Base-by-base conservation (phyloP, 176 grass and related monocot species). In the Juncus inflexus region DNA sequence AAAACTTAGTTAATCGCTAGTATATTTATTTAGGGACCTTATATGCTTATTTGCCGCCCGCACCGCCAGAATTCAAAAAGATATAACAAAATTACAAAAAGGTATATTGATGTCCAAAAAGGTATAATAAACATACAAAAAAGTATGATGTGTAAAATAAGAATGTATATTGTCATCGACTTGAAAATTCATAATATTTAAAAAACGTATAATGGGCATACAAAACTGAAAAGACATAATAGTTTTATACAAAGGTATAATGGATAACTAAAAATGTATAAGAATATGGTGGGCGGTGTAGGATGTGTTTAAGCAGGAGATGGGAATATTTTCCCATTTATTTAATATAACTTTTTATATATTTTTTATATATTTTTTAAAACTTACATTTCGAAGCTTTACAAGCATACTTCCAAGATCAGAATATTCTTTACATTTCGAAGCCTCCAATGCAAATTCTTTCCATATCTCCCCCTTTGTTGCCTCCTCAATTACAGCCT, bases 371-470 rank as follows among this genome's bases (percentile, higher is more conserved):
- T 28, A 28, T 28, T 28, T 28, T 47, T 59, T 74, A 49, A 65
- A 49, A 73, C 61, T 79, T 89, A 99, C 94, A 40, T 86, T 92
- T 80, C 83, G 57, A 72, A 99, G 83, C 80, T 90, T 99, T 58
- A 92, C 15, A 61, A 99, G 94, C 85, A 99, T 86, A 80, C 74
- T 86, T 75, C 94, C 94, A 53, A 99, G 86, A 81, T 86, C 94
- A 76, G 61, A 70, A 75, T 99, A 99, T 72, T 86, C 73, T 74
- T 43, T 80, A 80, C 89, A 92, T 8, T 16, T 78, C 16, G 89
- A 92, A 42, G 85, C 80, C 81, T 99, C 89, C 65, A 35, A 73
- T 69, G 85, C 88, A 86, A 99, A 99, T 43, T 73, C 78, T 66
- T 90, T 92, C 94, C 94, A 99, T 38, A 75, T 64, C 49, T 63